Evolutionary conservation across 2,329 filamentous ascomycete species (phyloP), one percentile per base, ranked within the genome.

Genomic region (Cryphonectria japonica): DNA sequence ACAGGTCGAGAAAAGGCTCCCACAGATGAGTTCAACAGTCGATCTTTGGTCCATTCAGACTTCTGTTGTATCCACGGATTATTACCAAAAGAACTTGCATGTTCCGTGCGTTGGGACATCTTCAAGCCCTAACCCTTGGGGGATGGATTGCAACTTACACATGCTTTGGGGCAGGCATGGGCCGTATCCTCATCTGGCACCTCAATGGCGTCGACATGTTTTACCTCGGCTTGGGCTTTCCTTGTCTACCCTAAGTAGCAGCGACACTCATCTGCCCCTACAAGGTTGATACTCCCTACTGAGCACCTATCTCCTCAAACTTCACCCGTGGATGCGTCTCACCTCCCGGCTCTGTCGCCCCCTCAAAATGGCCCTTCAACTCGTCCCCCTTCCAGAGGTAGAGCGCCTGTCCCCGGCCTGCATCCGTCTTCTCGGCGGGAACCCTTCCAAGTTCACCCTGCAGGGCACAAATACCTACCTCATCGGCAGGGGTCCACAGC

Each of bases 391-490:
- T 19, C 90, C 91, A 5, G 89, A 92, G 72, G 88, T 97, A 66
- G 90, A 95, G 81, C 89, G 92, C 72, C 85, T 98, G 69, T 95
- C 93, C 78, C 87, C 92, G 29, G 84, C 88, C 19, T 92, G 95
- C 61, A 91, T 97, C 73, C 89, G 96, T 69, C 93, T 99, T 73
- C 85, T 98, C 26, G 96, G 92, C 71, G 94, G 93, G 11, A 99
- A 99, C 81, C 95, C 96, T 16, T 89, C 93, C 78, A 98, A 97
- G 84, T 91, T 90, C 77, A 87, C 88, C 5, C 82, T 92, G 14
- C 88, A 92, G 81, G 91, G 94, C 73, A 98, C 96, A 75, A 99
- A 99, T 80, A 99, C 96, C 46, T 99, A 99, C 80, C 87, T 99
- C 26, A 78, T 99, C 71, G 96, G 96, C 71, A 90, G 87, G 8